These are phyloP conservation scores for Plasmodium inui DNA, from an alignment of 169 alveolate species.

Conservation along the genomic window DNA sequence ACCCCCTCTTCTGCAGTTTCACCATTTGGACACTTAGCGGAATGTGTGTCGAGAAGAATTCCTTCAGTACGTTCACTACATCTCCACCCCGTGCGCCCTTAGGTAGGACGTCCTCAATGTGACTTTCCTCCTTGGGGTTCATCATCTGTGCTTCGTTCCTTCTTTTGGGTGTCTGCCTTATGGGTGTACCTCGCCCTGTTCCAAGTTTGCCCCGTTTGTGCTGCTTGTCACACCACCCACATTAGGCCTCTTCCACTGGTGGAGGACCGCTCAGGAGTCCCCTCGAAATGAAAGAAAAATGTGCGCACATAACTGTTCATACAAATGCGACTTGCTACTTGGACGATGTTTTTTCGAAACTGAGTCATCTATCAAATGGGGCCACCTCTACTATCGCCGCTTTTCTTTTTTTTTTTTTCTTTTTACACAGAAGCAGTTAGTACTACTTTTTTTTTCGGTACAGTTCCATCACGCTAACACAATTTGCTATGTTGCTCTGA, in stretches of 20 bases:
- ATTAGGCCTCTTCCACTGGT: neutral
- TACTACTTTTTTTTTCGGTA: neutral
- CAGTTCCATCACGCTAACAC: neutral
- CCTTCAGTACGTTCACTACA: conserved; percentile 6
- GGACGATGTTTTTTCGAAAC: neutral
- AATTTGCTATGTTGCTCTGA: neutral
- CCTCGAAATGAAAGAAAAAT: neutral
- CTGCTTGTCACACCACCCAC: neutral
- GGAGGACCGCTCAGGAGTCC: neutral
- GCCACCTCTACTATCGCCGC: neutral
- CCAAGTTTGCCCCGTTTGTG: neutral
- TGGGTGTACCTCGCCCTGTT: neutral
- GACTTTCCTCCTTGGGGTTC: neutral
- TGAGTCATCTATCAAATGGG: neutral
- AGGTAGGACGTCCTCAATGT: conserved; percentile 14
- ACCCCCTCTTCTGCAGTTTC: conserved; percentile 2
- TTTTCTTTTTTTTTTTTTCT: neutral
- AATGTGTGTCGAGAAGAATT: conserved; percentile 9
- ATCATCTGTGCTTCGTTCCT: neutral
- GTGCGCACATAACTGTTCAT: neutral
- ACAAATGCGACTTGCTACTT: neutral
- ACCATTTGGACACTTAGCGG: conserved; percentile 35
- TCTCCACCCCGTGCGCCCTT: neutral
- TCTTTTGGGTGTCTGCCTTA: neutral
- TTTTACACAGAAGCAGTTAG: neutral